A percentile compares a stretch with the other conserved stretches of the same genome.
These are phyloP conservation scores for Pseudogymnoascus sp. DNA, from an alignment of 2,329 filamentous ascomycete species.

Conservation along the genomic window DNA sequence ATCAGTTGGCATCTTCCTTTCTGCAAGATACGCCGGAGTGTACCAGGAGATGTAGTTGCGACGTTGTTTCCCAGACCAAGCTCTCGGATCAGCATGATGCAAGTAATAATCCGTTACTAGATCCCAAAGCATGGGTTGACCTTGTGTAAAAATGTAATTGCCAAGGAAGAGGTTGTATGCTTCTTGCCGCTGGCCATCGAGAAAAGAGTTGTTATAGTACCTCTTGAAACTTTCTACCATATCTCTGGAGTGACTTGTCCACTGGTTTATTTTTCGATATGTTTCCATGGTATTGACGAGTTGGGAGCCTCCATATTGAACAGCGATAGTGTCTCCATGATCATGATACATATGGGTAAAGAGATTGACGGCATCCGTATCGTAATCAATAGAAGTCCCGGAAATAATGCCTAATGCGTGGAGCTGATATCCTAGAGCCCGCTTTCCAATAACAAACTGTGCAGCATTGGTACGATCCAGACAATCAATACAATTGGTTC, in stretches of 20 bases:
- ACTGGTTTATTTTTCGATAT: slow-evolving; percentile 97
- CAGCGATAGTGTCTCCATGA: slow-evolving; percentile 93
- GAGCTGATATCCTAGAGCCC: slow-evolving; percentile 83
- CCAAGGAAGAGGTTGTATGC: slow-evolving; percentile 96
- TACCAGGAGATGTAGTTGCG: slow-evolving; percentile 87
- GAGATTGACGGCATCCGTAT: slow-evolving; percentile 90
- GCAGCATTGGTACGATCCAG: slow-evolving; percentile 95
- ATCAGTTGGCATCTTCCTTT: slow-evolving; percentile 34
- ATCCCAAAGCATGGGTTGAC: slow-evolving; percentile 95
- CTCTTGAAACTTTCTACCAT: slow-evolving; percentile 99
- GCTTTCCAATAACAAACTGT: slow-evolving; percentile 95
- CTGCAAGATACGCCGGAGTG: slow-evolving; percentile 62
- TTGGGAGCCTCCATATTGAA: slow-evolving; percentile 95
- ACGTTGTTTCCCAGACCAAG: slow-evolving; percentile 54
- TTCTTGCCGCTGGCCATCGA: slow-evolving; percentile 95
- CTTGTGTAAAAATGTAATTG: slow-evolving; percentile 83
- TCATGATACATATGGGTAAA: slow-evolving; percentile 99
- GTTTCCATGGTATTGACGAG: slow-evolving; percentile 99
- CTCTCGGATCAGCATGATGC: slow-evolving; percentile 76
- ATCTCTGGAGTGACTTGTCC: slow-evolving; percentile 93
- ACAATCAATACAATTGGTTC: slow-evolving; percentile 97
- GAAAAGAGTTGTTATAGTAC: slow-evolving; percentile 97
- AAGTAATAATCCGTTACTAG: slow-evolving; percentile 91
- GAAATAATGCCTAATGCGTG: slow-evolving; percentile 84
- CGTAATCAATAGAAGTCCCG: slow-evolving; percentile 74